These are phyloP conservation scores for Turritis glabra DNA, from an alignment of 345 rosid genomes.

Conservation along the genomic window DNA sequence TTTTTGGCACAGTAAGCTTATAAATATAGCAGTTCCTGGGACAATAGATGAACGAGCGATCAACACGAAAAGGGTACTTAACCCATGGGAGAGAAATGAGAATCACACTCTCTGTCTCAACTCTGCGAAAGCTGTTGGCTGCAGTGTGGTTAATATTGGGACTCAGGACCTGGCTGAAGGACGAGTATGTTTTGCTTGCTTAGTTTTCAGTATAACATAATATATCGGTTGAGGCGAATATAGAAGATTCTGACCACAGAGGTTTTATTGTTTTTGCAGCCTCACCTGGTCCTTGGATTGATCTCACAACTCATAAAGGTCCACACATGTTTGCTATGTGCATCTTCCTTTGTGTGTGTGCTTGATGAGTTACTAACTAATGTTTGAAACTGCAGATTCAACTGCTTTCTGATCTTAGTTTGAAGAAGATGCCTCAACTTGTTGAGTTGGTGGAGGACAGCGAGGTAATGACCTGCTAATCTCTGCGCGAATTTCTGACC, in stretches of 20 bases:
- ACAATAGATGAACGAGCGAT: slow-evolving; percentile 95
- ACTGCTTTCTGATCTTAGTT: slow-evolving; percentile 83
- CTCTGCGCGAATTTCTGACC: slow-evolving; percentile 10
- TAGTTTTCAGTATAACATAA: slow-evolving; percentile 10
- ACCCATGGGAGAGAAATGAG: slow-evolving; percentile 96
- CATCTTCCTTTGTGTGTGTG: not conserved
- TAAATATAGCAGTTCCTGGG: slow-evolving; percentile 91
- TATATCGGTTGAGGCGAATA: not conserved
- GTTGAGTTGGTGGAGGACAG: slow-evolving; percentile 86
- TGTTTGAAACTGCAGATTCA: slow-evolving; percentile 62
- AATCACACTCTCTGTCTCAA: slow-evolving; percentile 96
- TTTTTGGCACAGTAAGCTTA: slow-evolving; percentile 70
- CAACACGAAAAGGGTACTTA: slow-evolving; percentile 80
- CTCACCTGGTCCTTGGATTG: slow-evolving; percentile 91
- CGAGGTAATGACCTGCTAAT: slow-evolving; percentile 48
- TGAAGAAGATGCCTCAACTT: slow-evolving; percentile 97
- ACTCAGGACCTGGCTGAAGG: slow-evolving; percentile 92
- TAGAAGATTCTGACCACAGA: not conserved
- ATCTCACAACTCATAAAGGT: slow-evolving; percentile 99
- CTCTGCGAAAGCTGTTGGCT: slow-evolving; percentile 95
- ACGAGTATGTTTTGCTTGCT: slow-evolving; percentile 57
- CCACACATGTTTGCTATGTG: not conserved
- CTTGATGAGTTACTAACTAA: slow-evolving; percentile 1
- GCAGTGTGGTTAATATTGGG: slow-evolving; percentile 89
- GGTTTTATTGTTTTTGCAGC: slow-evolving; percentile 51